These are phyloP conservation scores for Wallacemonas collosoma DNA, from an alignment of 208 protist genomes.

Conservation along the genomic window DNA sequence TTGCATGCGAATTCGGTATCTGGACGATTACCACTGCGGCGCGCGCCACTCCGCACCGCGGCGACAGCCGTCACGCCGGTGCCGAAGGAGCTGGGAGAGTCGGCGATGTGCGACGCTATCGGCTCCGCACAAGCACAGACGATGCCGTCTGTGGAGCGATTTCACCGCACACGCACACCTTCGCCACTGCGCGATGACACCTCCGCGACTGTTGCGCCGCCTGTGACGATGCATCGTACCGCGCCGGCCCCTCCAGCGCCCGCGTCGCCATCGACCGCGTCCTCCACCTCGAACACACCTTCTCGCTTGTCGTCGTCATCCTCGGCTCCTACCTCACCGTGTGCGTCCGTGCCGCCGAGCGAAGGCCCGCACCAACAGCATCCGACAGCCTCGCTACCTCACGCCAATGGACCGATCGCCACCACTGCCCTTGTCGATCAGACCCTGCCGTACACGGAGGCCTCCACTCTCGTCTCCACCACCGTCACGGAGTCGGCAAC, in stretches of 20 bases:
- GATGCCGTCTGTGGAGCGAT: background rate
- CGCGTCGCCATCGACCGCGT: background rate
- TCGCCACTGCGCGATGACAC: background rate
- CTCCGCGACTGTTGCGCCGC: background rate
- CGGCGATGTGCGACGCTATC: background rate
- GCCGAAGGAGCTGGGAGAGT: no score
- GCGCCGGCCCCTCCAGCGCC: no score
- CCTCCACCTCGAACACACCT: background rate
- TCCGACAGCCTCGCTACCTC: background rate
- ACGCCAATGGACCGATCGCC: background rate
- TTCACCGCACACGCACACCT: conserved; percentile 4
- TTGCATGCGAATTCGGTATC: background rate
- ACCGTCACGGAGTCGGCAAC: background rate
- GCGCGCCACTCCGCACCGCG: background rate
- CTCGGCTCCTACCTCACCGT: background rate
- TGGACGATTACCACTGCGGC: background rate
- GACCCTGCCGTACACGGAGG: conserved; percentile 10
- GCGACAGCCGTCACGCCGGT: no score
- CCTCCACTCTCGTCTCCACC: background rate
- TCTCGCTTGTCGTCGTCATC: conserved; percentile 1
- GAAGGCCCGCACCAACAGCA: no score
- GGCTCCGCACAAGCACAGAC: background rate
- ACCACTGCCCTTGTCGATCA: background rate
- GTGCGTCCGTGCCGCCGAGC: background rate
- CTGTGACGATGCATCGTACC: background rate